A percentile compares a stretch with the other conserved stretches of the same genome.
These are phyloP conservation scores for Beauveria sp. DNA, from an alignment of 2,329 filamentous ascomycete genomes.

Conservation along the genomic window DNA sequence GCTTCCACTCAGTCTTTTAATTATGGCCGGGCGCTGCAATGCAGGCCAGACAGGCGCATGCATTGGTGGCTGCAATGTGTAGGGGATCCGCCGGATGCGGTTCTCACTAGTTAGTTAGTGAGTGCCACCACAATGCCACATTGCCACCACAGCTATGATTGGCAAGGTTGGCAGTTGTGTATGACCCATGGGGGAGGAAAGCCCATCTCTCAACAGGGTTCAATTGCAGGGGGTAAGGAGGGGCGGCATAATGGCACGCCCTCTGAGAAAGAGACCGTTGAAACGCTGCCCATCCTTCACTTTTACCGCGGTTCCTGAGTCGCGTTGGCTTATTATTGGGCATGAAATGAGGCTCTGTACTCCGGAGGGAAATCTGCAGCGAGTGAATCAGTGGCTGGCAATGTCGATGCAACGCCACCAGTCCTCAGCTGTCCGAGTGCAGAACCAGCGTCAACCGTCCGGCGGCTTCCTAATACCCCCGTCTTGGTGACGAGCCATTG, in stretches of 20 bases:
- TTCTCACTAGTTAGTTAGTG: background rate
- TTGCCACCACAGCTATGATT: background rate
- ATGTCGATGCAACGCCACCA: background rate
- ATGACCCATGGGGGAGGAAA: background rate
- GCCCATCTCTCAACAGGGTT: constrained; percentile 1
- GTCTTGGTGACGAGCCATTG: too few species aligned
- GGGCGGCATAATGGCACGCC: background rate
- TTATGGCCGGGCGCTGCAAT: background rate
- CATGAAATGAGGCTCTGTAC: background rate
- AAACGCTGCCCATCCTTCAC: background rate
- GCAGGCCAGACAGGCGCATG: constrained; percentile 1
- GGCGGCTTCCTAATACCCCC: too few species aligned
- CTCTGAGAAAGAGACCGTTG: constrained; percentile 2
- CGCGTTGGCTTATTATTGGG: background rate
- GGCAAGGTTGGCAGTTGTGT: background rate
- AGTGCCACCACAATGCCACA: background rate
- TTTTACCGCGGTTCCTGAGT: constrained; percentile 6
- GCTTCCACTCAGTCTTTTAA: background rate
- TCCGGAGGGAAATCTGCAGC: background rate
- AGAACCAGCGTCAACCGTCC: background rate
- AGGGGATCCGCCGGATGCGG: constrained; percentile 2
- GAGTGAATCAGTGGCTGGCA: background rate
- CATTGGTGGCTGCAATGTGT: background rate
- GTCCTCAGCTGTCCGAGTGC: background rate
- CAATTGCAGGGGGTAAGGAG: background rate